Base-by-base conservation (phyloP, 129 eudicot species). In the Glebionis coronaria region DNA sequence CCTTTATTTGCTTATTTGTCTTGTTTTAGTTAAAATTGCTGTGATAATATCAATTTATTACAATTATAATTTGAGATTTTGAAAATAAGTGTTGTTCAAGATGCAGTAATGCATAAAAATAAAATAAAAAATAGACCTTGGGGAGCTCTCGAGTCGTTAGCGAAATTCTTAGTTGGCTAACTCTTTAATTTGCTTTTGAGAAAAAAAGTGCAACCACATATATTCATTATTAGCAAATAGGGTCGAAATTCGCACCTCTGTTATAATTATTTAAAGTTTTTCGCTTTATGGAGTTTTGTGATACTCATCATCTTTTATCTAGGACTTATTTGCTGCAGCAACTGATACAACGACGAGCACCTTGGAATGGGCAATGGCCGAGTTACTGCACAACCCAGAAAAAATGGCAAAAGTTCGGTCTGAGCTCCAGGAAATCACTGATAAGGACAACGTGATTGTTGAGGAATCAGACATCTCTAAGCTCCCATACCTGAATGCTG, bases 341-440 rank as follows among this genome's bases (percentile, higher is more conserved):
- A 72, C 73, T 0, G 82, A 77, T 56, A 77, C 85, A 12, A 56
- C 79, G 27, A 67, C 77, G 12, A 64, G 55, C 49, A 81, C 85
- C 2, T 67, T 77, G 13, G 79, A 77, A 81, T 81, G 82, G 85
- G 85, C 79, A 11, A 77, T 76, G 79, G 54, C 79, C 3, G 79
- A 77, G 53, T 31, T 82, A 31, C n/a, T 78, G 11, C 78, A 67
- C 63, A 65, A 70, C 40, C 78, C 82, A 0, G 57, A 60, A 13
- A 82, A 64, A n/a, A 18, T 82, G 72, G 31, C 42, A 5, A 73
- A 44, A 66, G 72, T 69, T 15, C 65, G 16, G 61, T 56, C 35
- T 25, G 61, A 56, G 29, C 61, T 56, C 3, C 8, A 10, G 61
- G 61, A 23, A 12, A 56, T 56, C 8, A 56, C 18, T 25, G 61